Conservation (phyloP, 2,329 filamentous ascomycete species). For the Trematosphaeria pertusa region DNA sequence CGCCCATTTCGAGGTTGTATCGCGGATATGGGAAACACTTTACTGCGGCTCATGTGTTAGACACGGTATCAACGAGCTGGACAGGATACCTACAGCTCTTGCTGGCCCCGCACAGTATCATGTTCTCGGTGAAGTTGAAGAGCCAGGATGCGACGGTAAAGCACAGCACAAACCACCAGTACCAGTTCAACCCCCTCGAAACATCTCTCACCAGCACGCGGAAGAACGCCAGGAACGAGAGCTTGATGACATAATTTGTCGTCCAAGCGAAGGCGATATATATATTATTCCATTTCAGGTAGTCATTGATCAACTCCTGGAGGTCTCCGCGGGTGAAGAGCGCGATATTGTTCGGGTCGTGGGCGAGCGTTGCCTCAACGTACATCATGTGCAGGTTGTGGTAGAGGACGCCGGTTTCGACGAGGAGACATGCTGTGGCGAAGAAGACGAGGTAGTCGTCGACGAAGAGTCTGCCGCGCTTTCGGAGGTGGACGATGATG, state of each 20-base stretch:
- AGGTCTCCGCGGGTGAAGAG: slow-evolving; percentile 3
- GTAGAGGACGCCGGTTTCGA: slow-evolving; percentile 2
- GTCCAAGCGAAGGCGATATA: slow-evolving; percentile 9
- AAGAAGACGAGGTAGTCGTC: slow-evolving; percentile 7
- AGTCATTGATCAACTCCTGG: neutral
- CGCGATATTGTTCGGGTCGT: neutral
- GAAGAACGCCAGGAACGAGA: slow-evolving; percentile 13
- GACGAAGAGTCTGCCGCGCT: neutral
- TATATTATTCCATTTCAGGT: slow-evolving; percentile 6
- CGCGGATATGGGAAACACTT: slow-evolving; percentile 11
- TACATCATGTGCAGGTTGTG: neutral
- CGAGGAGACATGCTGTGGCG: neutral
- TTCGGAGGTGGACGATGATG: neutral
- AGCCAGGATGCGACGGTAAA: slow-evolving; percentile 4
- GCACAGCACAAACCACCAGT: slow-evolving; percentile 3
- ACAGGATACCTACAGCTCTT: slow-evolving; percentile 1
- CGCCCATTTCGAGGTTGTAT: neutral
- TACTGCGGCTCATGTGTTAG: too few relatives aligned
- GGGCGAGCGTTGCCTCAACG: neutral
- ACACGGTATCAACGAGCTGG: neutral
- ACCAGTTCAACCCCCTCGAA: neutral
- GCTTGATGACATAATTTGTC: slow-evolving; percentile 3
- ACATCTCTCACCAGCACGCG: slow-evolving; percentile 7
- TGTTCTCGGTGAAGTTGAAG: slow-evolving; percentile 4
- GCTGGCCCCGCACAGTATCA: slow-evolving; percentile 3